phyloP scores from a whole-genome alignment of 2,329 filamentous ascomycete species.

The Talaromyces pinophilus region DNA sequence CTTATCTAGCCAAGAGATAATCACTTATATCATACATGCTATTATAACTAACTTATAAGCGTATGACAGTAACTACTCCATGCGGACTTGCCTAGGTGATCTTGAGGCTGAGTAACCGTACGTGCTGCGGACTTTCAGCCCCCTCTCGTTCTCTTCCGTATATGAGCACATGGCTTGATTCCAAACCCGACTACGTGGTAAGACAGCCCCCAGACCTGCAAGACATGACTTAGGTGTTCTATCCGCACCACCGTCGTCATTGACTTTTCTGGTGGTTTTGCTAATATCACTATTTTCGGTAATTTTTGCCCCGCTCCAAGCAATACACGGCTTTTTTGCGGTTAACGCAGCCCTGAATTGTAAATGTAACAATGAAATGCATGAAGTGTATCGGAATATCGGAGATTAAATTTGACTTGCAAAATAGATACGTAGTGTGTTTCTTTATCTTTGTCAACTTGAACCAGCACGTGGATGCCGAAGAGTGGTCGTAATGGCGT shows the following conservation, averaged over 20 bases:
- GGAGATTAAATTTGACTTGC: neutral
- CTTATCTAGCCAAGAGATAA: neutral
- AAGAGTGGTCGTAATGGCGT: neutral
- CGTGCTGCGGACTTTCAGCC: neutral
- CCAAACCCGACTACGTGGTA: neutral
- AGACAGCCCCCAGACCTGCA: conserved; percentile 3
- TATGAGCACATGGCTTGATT: conserved; percentile 6
- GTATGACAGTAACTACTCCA: neutral
- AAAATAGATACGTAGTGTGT: neutral
- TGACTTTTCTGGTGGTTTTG: neutral
- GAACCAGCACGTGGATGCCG: neutral
- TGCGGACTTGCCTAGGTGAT: neutral
- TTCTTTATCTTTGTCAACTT: neutral
- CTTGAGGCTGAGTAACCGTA: neutral
- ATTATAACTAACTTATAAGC: neutral
- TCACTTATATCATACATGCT: neutral
- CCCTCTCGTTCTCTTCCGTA: neutral
- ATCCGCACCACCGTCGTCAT: neutral
- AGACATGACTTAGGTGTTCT: neutral
- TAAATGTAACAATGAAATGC: neutral
- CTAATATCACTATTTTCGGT: neutral
- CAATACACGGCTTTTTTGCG: neutral
- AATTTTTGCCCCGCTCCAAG: neutral
- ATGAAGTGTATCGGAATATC: neutral
- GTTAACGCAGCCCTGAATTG: no score